Evolutionary conservation across 192 early-diverging fungal genomes (phyloP), one percentile per base, ranked within the genome.

Genomic region (Pilobolus umbonatus): DNA sequence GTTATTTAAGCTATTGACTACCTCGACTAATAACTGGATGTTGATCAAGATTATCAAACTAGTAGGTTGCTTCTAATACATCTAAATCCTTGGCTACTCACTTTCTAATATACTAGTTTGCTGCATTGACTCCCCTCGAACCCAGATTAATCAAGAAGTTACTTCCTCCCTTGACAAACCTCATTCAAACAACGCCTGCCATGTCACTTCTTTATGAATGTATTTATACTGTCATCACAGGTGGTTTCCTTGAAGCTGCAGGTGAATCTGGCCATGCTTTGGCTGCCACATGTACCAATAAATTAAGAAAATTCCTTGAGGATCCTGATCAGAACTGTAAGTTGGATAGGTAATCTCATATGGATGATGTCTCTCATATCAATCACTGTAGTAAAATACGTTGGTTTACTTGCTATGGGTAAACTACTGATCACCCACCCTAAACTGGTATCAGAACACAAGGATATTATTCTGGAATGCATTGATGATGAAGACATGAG

Each of bases 31-130:
- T 74, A 99, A 98, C 67, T 99, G 97, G 97, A 95, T 97, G 87
- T 85, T 95, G n/a, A 99, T 99, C 73, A 99, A 99, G 67, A 94
- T 99, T 36, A 91, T 98, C 64, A 99, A 99, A 72, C 75, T 99
- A 69, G 90, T 91, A 79, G 56, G 60, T 59, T 14, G 10, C 15
- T 14, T n/a, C 21, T 14, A 19, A 7, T n/a, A 29, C n/a, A 43
- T 42, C 5, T 15, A 11, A 51, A 12, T 30, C 24, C 6, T 3
- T 11, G 4, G 12, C 11, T 9, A 10, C 36, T 2, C 5, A 26
- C 39, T 8, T 32, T n/a, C 2, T 11, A 47, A 25, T 30, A 17
- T 14, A 21, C 7, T 53, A 92, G 88, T 97, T 99, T 80, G 90
- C 90, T 10, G 82, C 88, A 5, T 76, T 99, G 59, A 88, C 91